Percentiles rank a stretch among this genome's conserved stretches.
These are phyloP conservation scores for Xylariaceae sp. DNA, from an alignment of 2,329 filamentous ascomycete species.

Conservation along the genomic window DNA sequence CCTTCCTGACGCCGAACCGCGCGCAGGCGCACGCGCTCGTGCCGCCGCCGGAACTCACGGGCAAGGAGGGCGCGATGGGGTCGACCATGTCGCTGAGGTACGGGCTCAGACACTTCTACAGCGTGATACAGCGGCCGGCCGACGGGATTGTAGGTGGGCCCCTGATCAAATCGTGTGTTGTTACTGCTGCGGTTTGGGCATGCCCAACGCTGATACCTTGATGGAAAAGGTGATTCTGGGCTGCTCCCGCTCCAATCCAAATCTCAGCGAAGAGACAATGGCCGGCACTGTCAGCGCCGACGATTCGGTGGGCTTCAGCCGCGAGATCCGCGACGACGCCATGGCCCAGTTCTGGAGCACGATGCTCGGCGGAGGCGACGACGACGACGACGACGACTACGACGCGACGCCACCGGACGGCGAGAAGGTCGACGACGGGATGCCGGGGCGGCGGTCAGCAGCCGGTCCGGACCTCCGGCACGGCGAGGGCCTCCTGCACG, in stretches of 20 bases:
- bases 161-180: too few species aligned
- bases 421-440: background rate
- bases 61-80: slow-evolving; percentile 22
- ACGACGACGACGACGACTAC: background rate
- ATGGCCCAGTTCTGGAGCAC: slow-evolving; percentile 24
- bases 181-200: too few species aligned
- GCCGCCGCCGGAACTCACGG: slow-evolving; percentile 29
- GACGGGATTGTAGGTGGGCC: slow-evolving; percentile 37
- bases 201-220: too few species aligned
- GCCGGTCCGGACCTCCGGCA: slow-evolving; percentile 13
- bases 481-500: slow-evolving; percentile 36
- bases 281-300: slow-evolving; percentile 27
- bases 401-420: background rate
- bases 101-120: slow-evolving; percentile 40
- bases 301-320: slow-evolving; percentile 28
- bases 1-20: slow-evolving; percentile 32
- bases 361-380: slow-evolving; percentile 24
- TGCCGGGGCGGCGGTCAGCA: background rate
- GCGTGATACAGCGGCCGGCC: slow-evolving; percentile 35
- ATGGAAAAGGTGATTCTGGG: slow-evolving; percentile 38
- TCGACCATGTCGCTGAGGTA: slow-evolving; percentile 39
- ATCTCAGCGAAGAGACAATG: slow-evolving; percentile 23
- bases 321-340: slow-evolving; percentile 32
- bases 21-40: slow-evolving; percentile 37
- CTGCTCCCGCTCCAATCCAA: slow-evolving; percentile 33